phyloP scores from a whole-genome alignment of 306 rosid species.

The Cicer pinnatifidum region DNA sequence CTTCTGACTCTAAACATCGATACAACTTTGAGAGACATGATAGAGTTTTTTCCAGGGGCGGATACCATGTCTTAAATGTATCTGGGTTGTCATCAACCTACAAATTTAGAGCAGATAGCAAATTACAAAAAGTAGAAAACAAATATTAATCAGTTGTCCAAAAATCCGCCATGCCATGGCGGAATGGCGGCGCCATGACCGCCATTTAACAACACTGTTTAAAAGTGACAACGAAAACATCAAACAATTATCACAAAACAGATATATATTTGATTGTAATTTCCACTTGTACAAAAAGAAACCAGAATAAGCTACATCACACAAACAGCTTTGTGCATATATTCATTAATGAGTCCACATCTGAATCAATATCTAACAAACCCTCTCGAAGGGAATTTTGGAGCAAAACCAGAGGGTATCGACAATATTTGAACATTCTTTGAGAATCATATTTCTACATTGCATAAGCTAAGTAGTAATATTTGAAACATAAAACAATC shows the following conservation, averaged over 20 bases:
- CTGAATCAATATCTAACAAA: slow-evolving; percentile 5
- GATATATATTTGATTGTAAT: slow-evolving; percentile 19
- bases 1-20: slow-evolving; percentile 87
- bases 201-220: not conserved
- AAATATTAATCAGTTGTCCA: too few species aligned
- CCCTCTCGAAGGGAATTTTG: not conserved
- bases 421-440: slow-evolving; percentile 23
- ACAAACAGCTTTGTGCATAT: not conserved
- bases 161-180: not conserved
- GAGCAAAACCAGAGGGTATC: slow-evolving; percentile 33
- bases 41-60: slow-evolving; percentile 89
- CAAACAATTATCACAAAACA: slow-evolving; percentile 34
- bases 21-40: slow-evolving; percentile 94
- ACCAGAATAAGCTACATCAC: slow-evolving; percentile 29
- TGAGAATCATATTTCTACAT: slow-evolving; percentile 25
- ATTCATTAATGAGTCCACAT: slow-evolving; percentile 14
- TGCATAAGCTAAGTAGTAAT: slow-evolving; percentile 6
- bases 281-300: slow-evolving; percentile 11
- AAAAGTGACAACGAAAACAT: slow-evolving; percentile 24
- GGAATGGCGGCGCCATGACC: too few species aligned
- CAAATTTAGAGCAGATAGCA: slow-evolving; percentile 41
- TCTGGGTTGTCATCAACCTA: slow-evolving; percentile 80
- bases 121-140: slow-evolving; percentile 26
- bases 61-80: slow-evolving; percentile 85
- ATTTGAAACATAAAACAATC: slow-evolving; percentile 3